Conservation (phyloP, 2,329 filamentous ascomycete genomes). For the Amauroascus verrucosus region DNA sequence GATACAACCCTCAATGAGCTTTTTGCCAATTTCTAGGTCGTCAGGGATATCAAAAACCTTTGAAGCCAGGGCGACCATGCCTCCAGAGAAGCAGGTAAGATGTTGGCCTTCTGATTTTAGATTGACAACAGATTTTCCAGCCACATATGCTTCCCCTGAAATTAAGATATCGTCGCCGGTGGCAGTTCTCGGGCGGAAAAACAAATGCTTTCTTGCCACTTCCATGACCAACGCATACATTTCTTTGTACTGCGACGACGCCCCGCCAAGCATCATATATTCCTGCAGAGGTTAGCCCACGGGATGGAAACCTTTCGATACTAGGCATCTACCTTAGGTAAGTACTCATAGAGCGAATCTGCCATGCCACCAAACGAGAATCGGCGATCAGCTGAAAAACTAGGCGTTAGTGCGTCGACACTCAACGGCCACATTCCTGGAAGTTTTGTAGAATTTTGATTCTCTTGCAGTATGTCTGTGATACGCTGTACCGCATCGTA, state of each 20-base stretch:
- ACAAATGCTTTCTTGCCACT: conserved; percentile 59
- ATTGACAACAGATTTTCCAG: conserved; percentile 26
- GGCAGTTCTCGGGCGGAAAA: conserved; percentile 68
- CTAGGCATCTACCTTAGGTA: conserved; percentile 48
- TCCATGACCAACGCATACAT: conserved; percentile 62
- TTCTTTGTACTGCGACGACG: conserved; percentile 51
- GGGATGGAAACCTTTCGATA: neutral
- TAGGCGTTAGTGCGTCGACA: conserved; percentile 24
- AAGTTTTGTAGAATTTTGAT: conserved; percentile 29
- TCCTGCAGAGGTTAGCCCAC: conserved; percentile 11
- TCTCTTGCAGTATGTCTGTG: conserved; percentile 24
- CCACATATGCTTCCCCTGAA: conserved; percentile 44
- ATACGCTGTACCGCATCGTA: conserved; percentile 33
- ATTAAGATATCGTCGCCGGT: conserved; percentile 59
- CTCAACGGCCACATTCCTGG: conserved; percentile 34
- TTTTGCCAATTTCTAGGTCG: conserved; percentile 42
- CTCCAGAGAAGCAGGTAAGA: conserved; percentile 46
- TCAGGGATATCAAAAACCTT: conserved; percentile 41
- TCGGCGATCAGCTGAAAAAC: conserved; percentile 21
- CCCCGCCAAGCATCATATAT: conserved; percentile 62
- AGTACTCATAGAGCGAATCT: conserved; percentile 49
- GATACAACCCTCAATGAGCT: conserved; percentile 46
- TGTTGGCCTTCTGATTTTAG: conserved; percentile 41
- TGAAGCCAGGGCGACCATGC: conserved; percentile 47
- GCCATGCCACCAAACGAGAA: conserved; percentile 49